These are phyloP conservation scores for Zychaea mexicana DNA, from an alignment of 371 early-diverging fungal genomes.

Conservation along the genomic window DNA sequence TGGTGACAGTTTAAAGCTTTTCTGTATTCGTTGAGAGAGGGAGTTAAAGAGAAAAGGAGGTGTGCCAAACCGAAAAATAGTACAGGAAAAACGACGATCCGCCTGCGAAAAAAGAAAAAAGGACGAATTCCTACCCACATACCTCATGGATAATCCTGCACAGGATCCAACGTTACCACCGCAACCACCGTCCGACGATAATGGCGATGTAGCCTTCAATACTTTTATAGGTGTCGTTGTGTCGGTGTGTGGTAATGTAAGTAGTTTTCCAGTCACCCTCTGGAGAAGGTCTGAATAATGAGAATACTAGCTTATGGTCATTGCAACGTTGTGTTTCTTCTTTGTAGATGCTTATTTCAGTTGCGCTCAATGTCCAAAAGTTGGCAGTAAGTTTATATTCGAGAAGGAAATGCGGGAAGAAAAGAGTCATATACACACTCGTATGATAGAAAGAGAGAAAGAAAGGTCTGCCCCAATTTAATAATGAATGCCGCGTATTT, in stretches of 20 bases:
- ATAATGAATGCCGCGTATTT: not conserved
- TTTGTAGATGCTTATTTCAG: conserved; percentile 48
- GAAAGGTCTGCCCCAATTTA: not conserved
- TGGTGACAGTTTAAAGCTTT: not conserved
- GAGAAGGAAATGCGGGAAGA: no score
- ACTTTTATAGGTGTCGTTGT: conserved; percentile 67
- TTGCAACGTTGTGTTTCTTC: not conserved
- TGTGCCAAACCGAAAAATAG: no score
- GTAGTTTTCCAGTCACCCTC: no score
- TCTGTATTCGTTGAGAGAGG: not conserved
- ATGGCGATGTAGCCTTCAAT: conserved; percentile 39
- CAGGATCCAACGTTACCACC: not conserved
- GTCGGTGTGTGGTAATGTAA: conserved; percentile 66
- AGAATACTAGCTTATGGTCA: not conserved
- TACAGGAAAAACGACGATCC: no score
- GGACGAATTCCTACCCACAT: no score
- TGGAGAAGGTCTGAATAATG: not conserved
- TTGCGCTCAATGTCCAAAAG: conserved; percentile 74
- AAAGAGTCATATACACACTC: conserved; percentile 6
- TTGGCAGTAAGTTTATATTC: conserved; percentile 49
- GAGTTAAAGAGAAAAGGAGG: not conserved
- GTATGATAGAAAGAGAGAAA: not conserved
- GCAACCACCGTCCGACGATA: not conserved
- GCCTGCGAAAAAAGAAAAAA: not conserved
- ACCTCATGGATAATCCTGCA: not conserved